These are phyloP conservation scores for Stephania japonica DNA, from an alignment of 164 flowering plant species.

Conservation along the genomic window DNA sequence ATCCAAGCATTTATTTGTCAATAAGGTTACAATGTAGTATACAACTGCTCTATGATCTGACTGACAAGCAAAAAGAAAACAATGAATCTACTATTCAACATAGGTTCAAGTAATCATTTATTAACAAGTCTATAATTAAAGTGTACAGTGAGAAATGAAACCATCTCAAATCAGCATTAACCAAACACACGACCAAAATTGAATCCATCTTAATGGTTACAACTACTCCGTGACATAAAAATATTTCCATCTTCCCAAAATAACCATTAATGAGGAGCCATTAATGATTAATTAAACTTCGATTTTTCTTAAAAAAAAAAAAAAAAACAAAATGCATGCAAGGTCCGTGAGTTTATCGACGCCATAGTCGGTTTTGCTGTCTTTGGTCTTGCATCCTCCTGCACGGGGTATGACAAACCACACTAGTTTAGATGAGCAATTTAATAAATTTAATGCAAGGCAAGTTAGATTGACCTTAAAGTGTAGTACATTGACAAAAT, in stretches of 20 bases:
- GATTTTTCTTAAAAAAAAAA: no score
- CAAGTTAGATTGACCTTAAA: neutral
- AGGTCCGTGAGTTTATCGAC: slow-evolving; percentile 26
- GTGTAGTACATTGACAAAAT: neutral
- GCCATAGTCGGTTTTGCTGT: slow-evolving; percentile 50
- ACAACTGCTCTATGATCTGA: no score
- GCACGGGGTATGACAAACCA: slow-evolving; percentile 25
- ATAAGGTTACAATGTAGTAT: no score
- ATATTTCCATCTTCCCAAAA: neutral
- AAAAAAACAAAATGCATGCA: no score
- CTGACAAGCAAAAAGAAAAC: no score
- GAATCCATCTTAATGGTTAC: no score
- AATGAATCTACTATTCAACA: neutral
- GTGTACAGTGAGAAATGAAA: neutral
- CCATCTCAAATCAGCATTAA: neutral
- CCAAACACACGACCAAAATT: neutral
- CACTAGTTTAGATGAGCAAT: neutral
- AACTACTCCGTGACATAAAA: neutral
- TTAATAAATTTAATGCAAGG: neutral
- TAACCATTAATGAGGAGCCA: no score
- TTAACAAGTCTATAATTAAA: neutral
- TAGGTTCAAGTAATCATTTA: neutral
- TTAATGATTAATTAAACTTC: no score
- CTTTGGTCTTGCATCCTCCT: slow-evolving; percentile 72
- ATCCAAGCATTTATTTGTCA: no score